Evolutionary conservation across 2,329 filamentous ascomycete species (phyloP), one percentile per base, ranked within the genome.

Genomic region (Lecanicillium sp.): DNA sequence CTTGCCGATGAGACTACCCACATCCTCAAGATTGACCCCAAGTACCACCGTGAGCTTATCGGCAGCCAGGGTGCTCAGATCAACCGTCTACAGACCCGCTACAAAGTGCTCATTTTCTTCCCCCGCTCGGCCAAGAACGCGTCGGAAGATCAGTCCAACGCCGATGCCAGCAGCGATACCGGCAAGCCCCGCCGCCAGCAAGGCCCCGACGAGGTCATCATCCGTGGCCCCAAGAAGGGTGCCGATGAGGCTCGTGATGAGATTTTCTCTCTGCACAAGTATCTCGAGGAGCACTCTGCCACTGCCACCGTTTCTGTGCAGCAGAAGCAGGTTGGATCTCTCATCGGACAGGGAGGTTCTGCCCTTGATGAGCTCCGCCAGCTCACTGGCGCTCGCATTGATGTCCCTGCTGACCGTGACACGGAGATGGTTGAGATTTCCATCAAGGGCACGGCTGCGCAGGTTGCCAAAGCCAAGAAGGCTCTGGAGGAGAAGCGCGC

Each of bases 51-150:
- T 51, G 90, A 96, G 64, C 76, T 98, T 48, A 98, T 98, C 58
- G 93, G 93, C 41, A 79, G 87, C 17, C 84, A 87, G 59, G 93
- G 93, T 51, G 81, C 76, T 60, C 87, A 94, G 63, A 91, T 98
- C 61, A 93, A 93, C 70, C 85, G 87, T 56, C 79, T 98, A 20
- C 90, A 98, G 68, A 88, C 84, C 48, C 86, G 90, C 39, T 96
- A 98, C 74, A 85, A 86, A 62, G 93, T 98, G 35, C 83, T 90
- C 54, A 93, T 98, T 58, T 91, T 96, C 70, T 98, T 98, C 74
- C 93, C 93, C 10, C 77, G 77, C 46, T 74, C 75, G 6, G 71
- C 72, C 33, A 87, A 90, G 62, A 58, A 54, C 32, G 69, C 65
- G 44, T 75, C 78, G 51, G 87, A 93, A 51, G 89, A 94, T 49